Percentiles rank a stretch among this genome's conserved stretches.
Conservation (phyloP, 2,329 filamentous ascomycete genomes). For the Fusarium bactridioides region DNA sequence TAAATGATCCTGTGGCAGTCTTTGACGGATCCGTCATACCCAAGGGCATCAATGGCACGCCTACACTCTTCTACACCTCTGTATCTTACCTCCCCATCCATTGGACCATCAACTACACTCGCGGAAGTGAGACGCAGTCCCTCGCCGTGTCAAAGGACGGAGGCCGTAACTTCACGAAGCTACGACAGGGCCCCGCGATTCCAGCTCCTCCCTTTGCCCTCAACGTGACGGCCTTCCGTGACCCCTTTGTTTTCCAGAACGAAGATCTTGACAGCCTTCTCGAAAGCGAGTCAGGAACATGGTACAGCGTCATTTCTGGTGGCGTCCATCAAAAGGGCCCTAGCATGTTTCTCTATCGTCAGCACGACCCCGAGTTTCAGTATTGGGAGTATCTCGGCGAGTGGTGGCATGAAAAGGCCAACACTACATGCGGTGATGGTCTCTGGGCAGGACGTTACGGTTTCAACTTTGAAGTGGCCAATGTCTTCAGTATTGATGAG, state of each 20-base stretch:
- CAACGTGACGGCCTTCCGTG: slow-evolving; percentile 39
- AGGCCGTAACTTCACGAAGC: slow-evolving; percentile 36
- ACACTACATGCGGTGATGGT: slow-evolving; percentile 47
- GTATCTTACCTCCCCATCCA: slow-evolving; percentile 55
- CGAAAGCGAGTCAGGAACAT: slow-evolving; percentile 27
- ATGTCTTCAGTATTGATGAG: slow-evolving; percentile 51
- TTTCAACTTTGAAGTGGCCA: slow-evolving; percentile 56
- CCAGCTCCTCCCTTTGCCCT: slow-evolving; percentile 30
- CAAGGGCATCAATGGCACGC: slow-evolving; percentile 51
- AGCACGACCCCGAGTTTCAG: slow-evolving; percentile 36
- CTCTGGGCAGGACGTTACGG: slow-evolving; percentile 49
- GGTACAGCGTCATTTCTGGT: slow-evolving; percentile 36
- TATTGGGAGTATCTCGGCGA: slow-evolving; percentile 39
- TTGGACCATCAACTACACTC: slow-evolving; percentile 55
- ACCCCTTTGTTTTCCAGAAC: slow-evolving; percentile 37
- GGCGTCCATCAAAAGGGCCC: slow-evolving; percentile 34
- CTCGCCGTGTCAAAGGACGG: slow-evolving; percentile 53
- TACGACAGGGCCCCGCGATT: slow-evolving; percentile 33
- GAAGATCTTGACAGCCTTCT: slow-evolving; percentile 25
- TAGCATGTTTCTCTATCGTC: slow-evolving; percentile 36
- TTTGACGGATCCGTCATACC: slow-evolving; percentile 57
- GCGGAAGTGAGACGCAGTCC: slow-evolving; percentile 55
- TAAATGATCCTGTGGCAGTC: slow-evolving; percentile 43
- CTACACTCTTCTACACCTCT: slow-evolving; percentile 55
- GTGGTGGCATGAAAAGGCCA: slow-evolving; percentile 49